Evolutionary conservation across 1,284 basidiomycete genomes (phyloP).

Genomic region (Gomphus bonarii): DNA sequence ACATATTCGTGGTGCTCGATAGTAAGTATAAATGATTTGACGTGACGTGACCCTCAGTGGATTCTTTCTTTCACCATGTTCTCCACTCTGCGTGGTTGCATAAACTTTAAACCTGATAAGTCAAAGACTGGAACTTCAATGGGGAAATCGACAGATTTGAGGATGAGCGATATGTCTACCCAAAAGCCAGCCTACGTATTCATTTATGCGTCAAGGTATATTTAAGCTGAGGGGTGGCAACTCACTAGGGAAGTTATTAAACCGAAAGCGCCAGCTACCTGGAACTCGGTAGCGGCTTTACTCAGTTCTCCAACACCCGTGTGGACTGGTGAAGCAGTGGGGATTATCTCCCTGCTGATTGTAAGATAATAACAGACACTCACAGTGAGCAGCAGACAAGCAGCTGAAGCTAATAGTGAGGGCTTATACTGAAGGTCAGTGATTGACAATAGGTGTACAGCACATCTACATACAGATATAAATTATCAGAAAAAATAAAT

Average conservation of each 20-base stretch:
- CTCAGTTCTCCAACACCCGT: slow-evolving; percentile 11
- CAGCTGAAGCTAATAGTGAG: slow-evolving; percentile 14
- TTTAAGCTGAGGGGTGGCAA: background rate
- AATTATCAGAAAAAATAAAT: slow-evolving; percentile 15
- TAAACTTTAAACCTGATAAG: slow-evolving; percentile 10
- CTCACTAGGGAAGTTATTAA: slow-evolving; percentile 15
- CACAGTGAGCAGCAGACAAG: slow-evolving; percentile 17
- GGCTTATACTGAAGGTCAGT: slow-evolving; percentile 4
- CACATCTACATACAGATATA: slow-evolving; percentile 13
- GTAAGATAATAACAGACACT: background rate
- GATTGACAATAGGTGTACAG: background rate
- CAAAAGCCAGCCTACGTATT: slow-evolving; percentile 13
- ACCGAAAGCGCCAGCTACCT: slow-evolving; percentile 14
- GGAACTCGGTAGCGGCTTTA: slow-evolving; percentile 14
- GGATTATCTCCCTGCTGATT: background rate
- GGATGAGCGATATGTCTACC: slow-evolving; percentile 14
- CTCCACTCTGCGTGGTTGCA: slow-evolving; percentile 5
- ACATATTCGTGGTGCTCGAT: background rate
- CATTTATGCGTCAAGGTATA: background rate
- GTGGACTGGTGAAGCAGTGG: slow-evolving; percentile 10
- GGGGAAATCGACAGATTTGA: slow-evolving; percentile 15
- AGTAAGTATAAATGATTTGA: background rate
- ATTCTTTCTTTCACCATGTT: background rate
- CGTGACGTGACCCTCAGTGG: background rate
- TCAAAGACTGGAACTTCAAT: slow-evolving; percentile 15